phyloP scores from a whole-genome alignment of 306 rosid genomes.

The Ammopiptanthus mongolicus region DNA sequence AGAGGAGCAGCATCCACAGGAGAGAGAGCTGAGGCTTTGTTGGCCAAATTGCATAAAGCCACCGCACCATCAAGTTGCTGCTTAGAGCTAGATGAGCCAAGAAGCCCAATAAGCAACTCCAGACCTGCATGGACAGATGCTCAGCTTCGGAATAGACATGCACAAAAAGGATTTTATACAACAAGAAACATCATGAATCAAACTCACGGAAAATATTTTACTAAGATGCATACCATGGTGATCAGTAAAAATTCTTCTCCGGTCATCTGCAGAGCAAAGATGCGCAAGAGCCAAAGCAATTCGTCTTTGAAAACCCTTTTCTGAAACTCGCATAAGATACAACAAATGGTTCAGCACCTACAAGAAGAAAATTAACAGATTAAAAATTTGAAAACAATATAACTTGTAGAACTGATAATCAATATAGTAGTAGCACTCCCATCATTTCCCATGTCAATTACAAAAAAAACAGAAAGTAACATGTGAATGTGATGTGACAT shows the following conservation, averaged over 20 bases:
- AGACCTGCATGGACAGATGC: conserved; percentile 53
- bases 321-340: conserved; percentile 86
- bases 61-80: conserved; percentile 94
- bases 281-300: conserved; percentile 96
- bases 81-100: conserved; percentile 61
- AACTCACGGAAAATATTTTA: conserved; percentile 2
- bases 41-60: conserved; percentile 83
- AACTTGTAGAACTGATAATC: neutral
- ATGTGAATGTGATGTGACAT: neutral
- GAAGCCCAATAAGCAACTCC: conserved; percentile 88
- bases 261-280: conserved; percentile 82
- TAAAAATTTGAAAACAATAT: conserved; percentile 16
- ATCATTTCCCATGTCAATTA: conserved; percentile 2
- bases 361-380: conserved; percentile 29
- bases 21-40: conserved; percentile 72
- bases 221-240: conserved; percentile 52
- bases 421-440: neutral
- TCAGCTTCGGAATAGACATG: conserved; percentile 18
- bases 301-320: conserved; percentile 73
- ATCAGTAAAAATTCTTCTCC: conserved; percentile 73
- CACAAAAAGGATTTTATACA: conserved; percentile 16
- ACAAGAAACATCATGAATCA: conserved; percentile 7
- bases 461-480: conserved; percentile 9
- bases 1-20: conserved; percentile 94
- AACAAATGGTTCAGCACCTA: conserved; percentile 86